These are phyloP conservation scores for Ilyonectria mors-panacis DNA, from an alignment of 2,329 filamentous ascomycete genomes.

Conservation along the genomic window DNA sequence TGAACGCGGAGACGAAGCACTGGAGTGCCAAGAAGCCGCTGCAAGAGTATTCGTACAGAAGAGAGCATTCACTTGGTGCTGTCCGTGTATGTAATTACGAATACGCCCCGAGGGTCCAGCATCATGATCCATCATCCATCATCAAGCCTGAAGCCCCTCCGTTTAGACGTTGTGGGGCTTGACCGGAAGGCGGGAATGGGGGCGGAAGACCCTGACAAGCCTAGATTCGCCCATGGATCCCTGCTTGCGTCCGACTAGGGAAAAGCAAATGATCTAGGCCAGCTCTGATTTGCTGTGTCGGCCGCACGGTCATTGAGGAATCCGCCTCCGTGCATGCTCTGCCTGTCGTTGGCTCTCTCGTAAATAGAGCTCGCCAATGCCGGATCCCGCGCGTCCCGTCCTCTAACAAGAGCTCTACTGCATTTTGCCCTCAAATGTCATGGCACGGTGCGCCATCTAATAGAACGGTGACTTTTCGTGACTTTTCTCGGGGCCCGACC, in stretches of 20 bases:
- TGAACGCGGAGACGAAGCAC: neutral
- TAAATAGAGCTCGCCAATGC: neutral
- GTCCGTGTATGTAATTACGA: neutral
- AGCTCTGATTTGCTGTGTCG: slow-evolving; percentile 40
- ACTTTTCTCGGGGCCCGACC: slow-evolving; percentile 34
- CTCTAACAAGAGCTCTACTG: neutral
- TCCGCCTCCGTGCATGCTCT: neutral
- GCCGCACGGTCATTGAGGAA: slow-evolving; percentile 35
- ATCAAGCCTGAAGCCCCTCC: neutral
- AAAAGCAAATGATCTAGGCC: neutral
- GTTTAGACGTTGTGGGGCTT: slow-evolving; percentile 15
- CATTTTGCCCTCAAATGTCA: slow-evolving; percentile 8
- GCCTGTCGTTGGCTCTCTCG: neutral
- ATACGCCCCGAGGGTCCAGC: neutral
- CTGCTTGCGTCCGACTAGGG: neutral
- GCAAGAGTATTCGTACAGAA: neutral
- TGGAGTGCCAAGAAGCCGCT: neutral
- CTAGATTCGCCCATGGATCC: neutral
- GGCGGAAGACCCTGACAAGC: neutral
- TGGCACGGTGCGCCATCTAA: slow-evolving; percentile 11
- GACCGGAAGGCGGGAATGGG: slow-evolving; percentile 5
- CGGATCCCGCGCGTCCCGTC: slow-evolving; percentile 45
- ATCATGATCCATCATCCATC: neutral
- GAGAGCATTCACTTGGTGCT: neutral
- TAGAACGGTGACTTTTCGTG: slow-evolving; percentile 4